These are phyloP conservation scores for Podila epicladia DNA, from an alignment of 192 early-diverging fungal species.

Conservation along the genomic window DNA sequence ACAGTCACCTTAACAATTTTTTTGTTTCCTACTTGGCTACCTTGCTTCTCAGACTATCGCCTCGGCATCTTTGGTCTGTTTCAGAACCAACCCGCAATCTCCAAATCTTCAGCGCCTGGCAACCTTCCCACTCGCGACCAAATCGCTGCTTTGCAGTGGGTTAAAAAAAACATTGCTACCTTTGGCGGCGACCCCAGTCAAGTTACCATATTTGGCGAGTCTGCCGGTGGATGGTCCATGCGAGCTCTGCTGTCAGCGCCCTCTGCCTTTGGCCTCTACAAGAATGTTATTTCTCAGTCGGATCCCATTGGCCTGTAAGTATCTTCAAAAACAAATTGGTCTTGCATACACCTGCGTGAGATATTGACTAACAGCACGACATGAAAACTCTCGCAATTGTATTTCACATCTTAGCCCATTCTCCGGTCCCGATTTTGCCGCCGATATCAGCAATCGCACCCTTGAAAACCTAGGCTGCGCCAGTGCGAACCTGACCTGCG, in stretches of 20 bases:
- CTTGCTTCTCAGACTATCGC: constrained; percentile 23
- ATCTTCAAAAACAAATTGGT: no score
- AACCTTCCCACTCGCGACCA: constrained; percentile 25
- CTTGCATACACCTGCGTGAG: no score
- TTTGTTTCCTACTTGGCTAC: neutral
- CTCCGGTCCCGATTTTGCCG: constrained; percentile 8
- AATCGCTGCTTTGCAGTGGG: constrained; percentile 64
- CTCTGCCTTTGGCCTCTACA: constrained; percentile 20
- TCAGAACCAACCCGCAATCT: constrained; percentile 2
- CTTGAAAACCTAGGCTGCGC: constrained; percentile 10
- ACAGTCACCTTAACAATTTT: neutral
- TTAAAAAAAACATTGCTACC: constrained; percentile 65
- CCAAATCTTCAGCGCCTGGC: constrained; percentile 13
- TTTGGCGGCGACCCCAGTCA: constrained; percentile 69
- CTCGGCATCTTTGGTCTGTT: constrained; percentile 23
- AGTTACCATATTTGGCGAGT: constrained; percentile 67
- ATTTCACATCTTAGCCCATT: constrained; percentile 17
- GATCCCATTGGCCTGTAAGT: constrained; percentile 17
- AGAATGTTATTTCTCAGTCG: constrained; percentile 19
- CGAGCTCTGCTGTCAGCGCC: constrained; percentile 20
- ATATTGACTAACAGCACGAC: neutral
- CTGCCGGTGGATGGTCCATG: constrained; percentile 18
- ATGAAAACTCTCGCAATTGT: no score
- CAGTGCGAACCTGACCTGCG: constrained; percentile 14
- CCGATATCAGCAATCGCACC: neutral